These are phyloP conservation scores for Cafeteria roenbergensis DNA, from an alignment of 108 stramenopile genomes.

Conservation along the genomic window DNA sequence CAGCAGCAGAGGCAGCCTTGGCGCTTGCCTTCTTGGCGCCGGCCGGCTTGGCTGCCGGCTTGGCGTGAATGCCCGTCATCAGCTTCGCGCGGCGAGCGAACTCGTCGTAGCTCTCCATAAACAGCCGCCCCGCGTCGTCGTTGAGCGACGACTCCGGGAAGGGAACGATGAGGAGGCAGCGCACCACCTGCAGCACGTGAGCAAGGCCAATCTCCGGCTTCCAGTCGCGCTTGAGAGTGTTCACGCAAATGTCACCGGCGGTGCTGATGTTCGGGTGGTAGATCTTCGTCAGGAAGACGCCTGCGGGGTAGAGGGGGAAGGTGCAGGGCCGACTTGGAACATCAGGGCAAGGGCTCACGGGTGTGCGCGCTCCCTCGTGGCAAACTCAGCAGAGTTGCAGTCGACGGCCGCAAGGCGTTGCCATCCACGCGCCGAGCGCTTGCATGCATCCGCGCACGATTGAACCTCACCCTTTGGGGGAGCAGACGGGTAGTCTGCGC, in stretches of 20 bases:
- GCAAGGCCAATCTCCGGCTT: slow-evolving; percentile 62
- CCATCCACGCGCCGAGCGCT: too few relatives aligned
- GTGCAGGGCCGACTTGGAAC: too few relatives aligned
- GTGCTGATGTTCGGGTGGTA: slow-evolving; percentile 94
- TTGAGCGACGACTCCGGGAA: slow-evolving; percentile 94
- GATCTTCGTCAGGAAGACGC: slow-evolving; percentile 91
- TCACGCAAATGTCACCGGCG: slow-evolving; percentile 90
- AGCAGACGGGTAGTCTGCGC: slow-evolving; percentile 54
- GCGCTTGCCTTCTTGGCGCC: too few relatives aligned
- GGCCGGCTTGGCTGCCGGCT: background rate
- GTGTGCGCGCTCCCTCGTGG: too few relatives aligned
- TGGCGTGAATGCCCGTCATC: slow-evolving; percentile 81
- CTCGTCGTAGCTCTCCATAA: slow-evolving; percentile 96
- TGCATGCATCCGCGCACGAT: too few relatives aligned
- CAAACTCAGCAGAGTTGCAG: too few relatives aligned
- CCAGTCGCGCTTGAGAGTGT: slow-evolving; percentile 95
- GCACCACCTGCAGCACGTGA: slow-evolving; percentile 89
- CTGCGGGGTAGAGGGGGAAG: too few relatives aligned
- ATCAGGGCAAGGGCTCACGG: too few relatives aligned
- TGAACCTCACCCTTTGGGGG: slow-evolving; percentile 47
- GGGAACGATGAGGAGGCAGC: slow-evolving; percentile 91
- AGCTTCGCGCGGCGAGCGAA: slow-evolving; percentile 75
- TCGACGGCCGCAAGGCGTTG: too few relatives aligned
- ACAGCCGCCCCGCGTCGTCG: slow-evolving; percentile 95
- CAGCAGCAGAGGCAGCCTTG: too few relatives aligned